Conservation (phyloP, 2,329 filamentous ascomycete genomes). For the Claviceps sp. region DNA sequence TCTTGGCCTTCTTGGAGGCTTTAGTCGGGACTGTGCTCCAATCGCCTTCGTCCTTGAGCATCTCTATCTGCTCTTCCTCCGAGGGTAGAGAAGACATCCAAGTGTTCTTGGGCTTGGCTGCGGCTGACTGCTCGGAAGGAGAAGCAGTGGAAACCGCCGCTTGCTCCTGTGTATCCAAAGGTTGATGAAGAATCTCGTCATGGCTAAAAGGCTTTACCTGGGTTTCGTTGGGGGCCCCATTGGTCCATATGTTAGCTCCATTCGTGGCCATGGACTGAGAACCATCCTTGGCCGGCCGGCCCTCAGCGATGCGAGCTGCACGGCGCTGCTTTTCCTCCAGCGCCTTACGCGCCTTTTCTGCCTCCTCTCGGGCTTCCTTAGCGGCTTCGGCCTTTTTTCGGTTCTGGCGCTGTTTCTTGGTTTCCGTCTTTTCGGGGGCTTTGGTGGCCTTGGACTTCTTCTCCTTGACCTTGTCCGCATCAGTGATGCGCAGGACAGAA, state of each 20-base stretch:
- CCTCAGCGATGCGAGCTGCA: constrained; percentile 67
- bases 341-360: constrained; percentile 64
- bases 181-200: constrained; percentile 24
- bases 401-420: constrained; percentile 94
- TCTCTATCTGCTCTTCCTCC: constrained; percentile 49
- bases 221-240: constrained; percentile 21
- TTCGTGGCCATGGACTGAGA: constrained; percentile 40
- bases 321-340: constrained; percentile 75
- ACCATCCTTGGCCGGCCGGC: constrained; percentile 71
- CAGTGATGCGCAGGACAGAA: constrained; percentile 66
- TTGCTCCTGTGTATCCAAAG: constrained; percentile 45
- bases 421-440: constrained; percentile 55
- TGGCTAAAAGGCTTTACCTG: constrained; percentile 20
- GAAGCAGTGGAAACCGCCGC: constrained; percentile 11
- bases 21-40: constrained; percentile 48
- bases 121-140: constrained; percentile 19
- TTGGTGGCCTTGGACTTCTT: constrained; percentile 49
- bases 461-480: constrained; percentile 48
- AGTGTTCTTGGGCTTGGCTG: constrained; percentile 21
- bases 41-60: constrained; percentile 35
- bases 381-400: constrained; percentile 73
- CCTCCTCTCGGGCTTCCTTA: constrained; percentile 60
- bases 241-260: constrained; percentile 29
- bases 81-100: constrained; percentile 42
- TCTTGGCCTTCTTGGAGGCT: constrained; percentile 30